phyloP scores from a whole-genome alignment of 768 basidiomycete species.

The Flagelloscypha sp. region DNA sequence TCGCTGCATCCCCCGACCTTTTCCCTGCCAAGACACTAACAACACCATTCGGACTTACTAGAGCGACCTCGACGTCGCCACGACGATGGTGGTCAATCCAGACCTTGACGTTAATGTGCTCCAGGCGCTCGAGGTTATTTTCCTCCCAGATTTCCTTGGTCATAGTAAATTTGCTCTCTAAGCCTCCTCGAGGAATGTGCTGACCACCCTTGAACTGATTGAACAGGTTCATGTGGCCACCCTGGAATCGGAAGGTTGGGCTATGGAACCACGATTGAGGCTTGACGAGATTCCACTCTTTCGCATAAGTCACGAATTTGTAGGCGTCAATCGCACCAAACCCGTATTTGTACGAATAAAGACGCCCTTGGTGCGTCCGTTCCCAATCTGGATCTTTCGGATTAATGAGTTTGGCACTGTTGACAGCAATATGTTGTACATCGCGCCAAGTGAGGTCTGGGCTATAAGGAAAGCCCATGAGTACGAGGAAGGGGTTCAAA shows the following conservation, averaged over 20 bases:
- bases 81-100: conserved; percentile 85
- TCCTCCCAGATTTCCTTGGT: conserved; percentile 57
- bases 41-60: conserved; percentile 79
- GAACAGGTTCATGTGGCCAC: conserved; percentile 47
- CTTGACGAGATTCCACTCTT: conserved; percentile 80
- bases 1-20: conserved; percentile 55
- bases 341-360: conserved; percentile 89
- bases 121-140: conserved; percentile 79
- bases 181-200: conserved; percentile 56
- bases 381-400: conserved; percentile 94
- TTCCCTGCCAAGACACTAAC: conserved; percentile 74
- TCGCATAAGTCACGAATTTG: conserved; percentile 70
- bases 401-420: conserved; percentile 71
- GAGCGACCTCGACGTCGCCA: conserved; percentile 90
- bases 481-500: conserved; percentile 10
- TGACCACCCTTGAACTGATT: conserved; percentile 55
- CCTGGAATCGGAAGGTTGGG: conserved; percentile 57
- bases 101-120: conserved; percentile 88
- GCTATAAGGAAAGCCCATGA: conserved; percentile 27
- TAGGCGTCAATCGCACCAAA: conserved; percentile 86
- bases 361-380: conserved; percentile 56
- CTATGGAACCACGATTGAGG: conserved; percentile 89
- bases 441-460: conserved; percentile 97
- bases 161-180: conserved; percentile 56
- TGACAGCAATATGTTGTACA: conserved; percentile 82